Base-by-base conservation (phyloP, 1,284 basidiomycete genomes). In the Megacollybia platyphylla region DNA sequence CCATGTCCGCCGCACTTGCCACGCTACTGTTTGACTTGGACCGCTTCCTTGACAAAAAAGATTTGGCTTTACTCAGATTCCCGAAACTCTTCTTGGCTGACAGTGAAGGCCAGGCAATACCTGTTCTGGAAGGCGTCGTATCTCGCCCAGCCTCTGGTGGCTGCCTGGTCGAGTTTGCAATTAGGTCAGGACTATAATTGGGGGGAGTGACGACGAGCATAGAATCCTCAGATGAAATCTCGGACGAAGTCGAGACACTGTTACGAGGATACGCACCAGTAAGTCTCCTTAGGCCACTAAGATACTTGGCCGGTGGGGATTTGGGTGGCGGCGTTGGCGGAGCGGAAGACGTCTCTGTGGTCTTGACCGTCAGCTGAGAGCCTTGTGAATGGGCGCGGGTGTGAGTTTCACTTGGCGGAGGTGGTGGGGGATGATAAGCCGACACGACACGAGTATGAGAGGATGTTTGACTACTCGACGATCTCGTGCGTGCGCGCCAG, bases 181-280 rank as follows among this genome's bases (percentile, higher is more conserved):
- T 17, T 41, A 44, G 26, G 37, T 44, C 41, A 34, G 46, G 44
- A 48, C 48, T 55, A 7, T 44, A 42, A 43, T 46, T 44, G 30
- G 48, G 43, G 43, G 44, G 44, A 29, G 72, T 75, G 4, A 61
- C 55, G 9, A 72, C 60, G 18, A 63, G 58, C 27, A 61, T 59
- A 36, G 70, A 75, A 50, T 77, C 73, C 47, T 76, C 73, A 4
- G 72, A 73, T 2, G 71, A 76, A 36, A 71, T 48, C 44, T 75
- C 73, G 0, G 73, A 75, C 1, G 68, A 70, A 34, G 64, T 57
- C n/a, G 73, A 76, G 42, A 66, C 61, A 47, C 73, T 76, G 32
- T 70, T 57, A 18, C 73, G 62, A 17, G 64, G 58, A 41, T 63
- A 63, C 4, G 58, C 46, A 9, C 59, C 64, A 2, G 63, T 46